phyloP scores from a whole-genome alignment of 2,329 filamentous ascomycete species.

The Cryphonectria carpinicola region DNA sequence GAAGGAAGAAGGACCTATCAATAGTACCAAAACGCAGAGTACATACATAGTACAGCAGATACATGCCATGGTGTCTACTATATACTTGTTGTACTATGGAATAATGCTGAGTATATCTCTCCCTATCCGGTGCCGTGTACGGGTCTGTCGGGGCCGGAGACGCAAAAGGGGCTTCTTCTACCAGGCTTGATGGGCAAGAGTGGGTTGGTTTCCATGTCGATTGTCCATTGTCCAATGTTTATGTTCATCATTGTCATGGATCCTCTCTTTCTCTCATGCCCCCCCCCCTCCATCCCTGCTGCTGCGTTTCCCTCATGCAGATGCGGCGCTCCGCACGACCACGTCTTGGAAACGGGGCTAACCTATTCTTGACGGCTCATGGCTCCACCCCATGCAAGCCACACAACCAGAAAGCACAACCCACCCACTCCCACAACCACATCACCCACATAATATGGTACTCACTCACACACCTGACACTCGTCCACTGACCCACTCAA shows the following conservation, averaged over 20 bases:
- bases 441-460: constrained; percentile 11
- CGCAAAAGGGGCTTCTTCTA: not conserved
- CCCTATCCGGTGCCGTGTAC: not conserved
- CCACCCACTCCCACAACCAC: not conserved
- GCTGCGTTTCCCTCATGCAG: constrained; percentile 11
- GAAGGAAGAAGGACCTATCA: not conserved
- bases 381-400: constrained; percentile 6
- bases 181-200: not conserved
- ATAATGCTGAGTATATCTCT: not conserved
- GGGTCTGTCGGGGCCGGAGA: constrained; percentile 3
- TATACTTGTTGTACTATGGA: not conserved
- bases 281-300: constrained; percentile 5
- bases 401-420: not conserved
- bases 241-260: constrained; percentile 3
- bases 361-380: not conserved
- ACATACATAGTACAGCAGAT: not conserved
- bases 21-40: not conserved
- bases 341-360: constrained; percentile 13
- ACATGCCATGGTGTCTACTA: not conserved
- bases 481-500: not conserved
- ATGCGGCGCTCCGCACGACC: constrained; percentile 7
- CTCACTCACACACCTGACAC: constrained; percentile 7
- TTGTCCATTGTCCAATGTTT: not conserved
- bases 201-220: not conserved
- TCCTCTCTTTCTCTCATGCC: not conserved